Evolutionary conservation across 208 protist genomes (phyloP).

Genomic region (Acanthamoeba rhysodes): DNA sequence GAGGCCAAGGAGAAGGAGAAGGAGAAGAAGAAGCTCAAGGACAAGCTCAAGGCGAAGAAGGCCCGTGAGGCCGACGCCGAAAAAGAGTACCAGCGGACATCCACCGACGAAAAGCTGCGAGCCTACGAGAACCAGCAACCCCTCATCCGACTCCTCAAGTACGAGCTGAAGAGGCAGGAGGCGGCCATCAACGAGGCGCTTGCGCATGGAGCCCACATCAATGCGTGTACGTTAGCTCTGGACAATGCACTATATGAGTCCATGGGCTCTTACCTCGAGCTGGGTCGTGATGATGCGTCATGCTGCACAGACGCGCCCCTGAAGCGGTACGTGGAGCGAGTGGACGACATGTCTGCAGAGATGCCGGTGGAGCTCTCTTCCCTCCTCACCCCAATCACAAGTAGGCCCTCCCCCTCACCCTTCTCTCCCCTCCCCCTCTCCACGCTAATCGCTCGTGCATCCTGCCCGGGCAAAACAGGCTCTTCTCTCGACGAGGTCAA

Average conservation of each 20-base stretch:
- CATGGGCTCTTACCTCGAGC: too few relatives aligned
- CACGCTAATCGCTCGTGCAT: background rate
- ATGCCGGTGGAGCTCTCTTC: slow-evolving; percentile 61
- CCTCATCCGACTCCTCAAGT: slow-evolving; percentile 63
- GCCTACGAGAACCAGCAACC: slow-evolving; percentile 71
- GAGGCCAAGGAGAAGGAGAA: slow-evolving; percentile 60
- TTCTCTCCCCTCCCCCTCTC: background rate
- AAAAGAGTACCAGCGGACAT: background rate
- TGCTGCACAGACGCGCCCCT: slow-evolving; percentile 18
- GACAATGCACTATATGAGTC: too few relatives aligned
- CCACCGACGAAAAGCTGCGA: slow-evolving; percentile 63
- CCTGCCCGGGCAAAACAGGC: background rate
- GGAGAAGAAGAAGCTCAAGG: slow-evolving; percentile 60
- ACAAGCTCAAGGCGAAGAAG: slow-evolving; percentile 50
- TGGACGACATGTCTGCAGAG: slow-evolving; percentile 37
- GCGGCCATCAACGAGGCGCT: slow-evolving; percentile 67
- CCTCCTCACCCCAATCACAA: background rate
- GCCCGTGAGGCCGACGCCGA: background rate
- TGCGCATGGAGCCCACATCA: slow-evolving; percentile 35
- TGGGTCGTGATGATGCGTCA: too few relatives aligned
- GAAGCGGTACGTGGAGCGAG: slow-evolving; percentile 68
- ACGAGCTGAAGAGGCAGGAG: slow-evolving; percentile 60
- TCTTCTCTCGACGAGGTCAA: slow-evolving; percentile 29
- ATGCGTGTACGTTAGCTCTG: slow-evolving; percentile 44
- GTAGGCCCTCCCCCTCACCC: background rate